Percentiles rank a stretch among this genome's conserved stretches.
Evolutionary conservation across 345 rosid genomes (phyloP).

Genomic region (Anacardium occidentale): DNA sequence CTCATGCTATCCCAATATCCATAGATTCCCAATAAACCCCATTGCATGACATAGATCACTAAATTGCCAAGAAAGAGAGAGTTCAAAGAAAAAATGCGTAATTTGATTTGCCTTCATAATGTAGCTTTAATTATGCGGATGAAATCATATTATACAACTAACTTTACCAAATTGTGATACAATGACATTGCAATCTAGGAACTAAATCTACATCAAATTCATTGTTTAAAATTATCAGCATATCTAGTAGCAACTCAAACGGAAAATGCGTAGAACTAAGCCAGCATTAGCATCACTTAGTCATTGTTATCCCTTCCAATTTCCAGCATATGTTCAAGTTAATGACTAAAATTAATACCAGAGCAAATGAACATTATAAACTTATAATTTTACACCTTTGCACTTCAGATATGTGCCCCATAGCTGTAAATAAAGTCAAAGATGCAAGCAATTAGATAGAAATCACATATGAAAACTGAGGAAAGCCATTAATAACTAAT

Average conservation of each 20-base stretch:
- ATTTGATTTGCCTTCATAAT: not conserved
- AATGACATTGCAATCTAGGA: not conserved
- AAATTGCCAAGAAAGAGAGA: not conserved
- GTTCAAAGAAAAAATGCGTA: not conserved
- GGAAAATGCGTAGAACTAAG: not conserved
- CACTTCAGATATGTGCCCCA: slow-evolving; percentile 68
- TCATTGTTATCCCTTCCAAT: not conserved
- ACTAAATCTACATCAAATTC: not conserved
- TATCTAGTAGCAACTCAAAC: not conserved
- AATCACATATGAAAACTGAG: slow-evolving; percentile 10
- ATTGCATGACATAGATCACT: not conserved
- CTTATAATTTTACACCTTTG: slow-evolving; percentile 46
- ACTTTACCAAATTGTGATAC: not conserved
- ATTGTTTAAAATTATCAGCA: not conserved
- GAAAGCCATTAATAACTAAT: not conserved
- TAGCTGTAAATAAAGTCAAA: slow-evolving; percentile 34
- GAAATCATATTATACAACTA: not conserved
- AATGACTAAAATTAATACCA: not conserved
- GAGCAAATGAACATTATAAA: not conserved
- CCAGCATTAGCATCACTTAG: not conserved
- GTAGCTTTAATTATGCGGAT: not conserved
- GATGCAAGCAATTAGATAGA: slow-evolving; percentile 21
- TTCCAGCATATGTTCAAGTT: not conserved
- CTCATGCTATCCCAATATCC: not conserved
- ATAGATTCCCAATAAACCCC: not conserved